Conservation (phyloP, 371 early-diverging fungal species). For the Synchytrium microbalum region DNA sequence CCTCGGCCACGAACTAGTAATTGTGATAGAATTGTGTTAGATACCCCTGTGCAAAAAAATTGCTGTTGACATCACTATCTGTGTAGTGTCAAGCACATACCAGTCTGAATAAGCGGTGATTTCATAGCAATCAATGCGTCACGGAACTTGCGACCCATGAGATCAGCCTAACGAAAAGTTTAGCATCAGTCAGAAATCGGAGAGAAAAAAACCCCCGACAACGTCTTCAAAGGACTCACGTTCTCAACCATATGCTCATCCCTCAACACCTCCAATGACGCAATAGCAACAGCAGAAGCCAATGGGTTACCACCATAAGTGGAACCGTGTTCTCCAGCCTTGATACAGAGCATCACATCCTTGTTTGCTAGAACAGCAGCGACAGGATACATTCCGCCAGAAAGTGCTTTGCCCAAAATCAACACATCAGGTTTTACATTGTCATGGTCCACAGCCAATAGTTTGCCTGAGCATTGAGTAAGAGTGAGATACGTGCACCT, state of each 20-base stretch:
- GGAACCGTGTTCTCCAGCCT: constrained; percentile 92
- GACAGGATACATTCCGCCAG: constrained; percentile 89
- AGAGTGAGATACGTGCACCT: too few species aligned
- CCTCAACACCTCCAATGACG: constrained; percentile 86
- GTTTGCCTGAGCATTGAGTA: too few species aligned
- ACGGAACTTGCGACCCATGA: constrained; percentile 79
- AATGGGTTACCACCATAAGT: constrained; percentile 97
- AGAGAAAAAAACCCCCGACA: neutral
- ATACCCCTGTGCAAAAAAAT: neutral
- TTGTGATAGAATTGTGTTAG: constrained; percentile 6
- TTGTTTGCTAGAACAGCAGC: constrained; percentile 82
- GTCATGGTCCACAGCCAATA: constrained; percentile 89
- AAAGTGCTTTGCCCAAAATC: constrained; percentile 92
- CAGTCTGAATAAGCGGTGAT: constrained; percentile 62
- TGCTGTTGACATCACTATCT: too few species aligned
- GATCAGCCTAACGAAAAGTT: constrained; percentile 36
- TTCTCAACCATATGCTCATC: constrained; percentile 87
- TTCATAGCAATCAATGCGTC: constrained; percentile 59
- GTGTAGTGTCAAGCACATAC: constrained; percentile 19
- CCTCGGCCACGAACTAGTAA: constrained; percentile 82
- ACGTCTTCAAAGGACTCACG: neutral
- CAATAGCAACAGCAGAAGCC: constrained; percentile 89
- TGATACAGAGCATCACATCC: constrained; percentile 84
- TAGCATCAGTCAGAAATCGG: neutral
- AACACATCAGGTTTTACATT: constrained; percentile 85